Percentiles rank a stretch among this genome's conserved stretches.
Evolutionary conservation across 768 basidiomycete genomes (phyloP).

Genomic region (Trametes sanguinea): DNA sequence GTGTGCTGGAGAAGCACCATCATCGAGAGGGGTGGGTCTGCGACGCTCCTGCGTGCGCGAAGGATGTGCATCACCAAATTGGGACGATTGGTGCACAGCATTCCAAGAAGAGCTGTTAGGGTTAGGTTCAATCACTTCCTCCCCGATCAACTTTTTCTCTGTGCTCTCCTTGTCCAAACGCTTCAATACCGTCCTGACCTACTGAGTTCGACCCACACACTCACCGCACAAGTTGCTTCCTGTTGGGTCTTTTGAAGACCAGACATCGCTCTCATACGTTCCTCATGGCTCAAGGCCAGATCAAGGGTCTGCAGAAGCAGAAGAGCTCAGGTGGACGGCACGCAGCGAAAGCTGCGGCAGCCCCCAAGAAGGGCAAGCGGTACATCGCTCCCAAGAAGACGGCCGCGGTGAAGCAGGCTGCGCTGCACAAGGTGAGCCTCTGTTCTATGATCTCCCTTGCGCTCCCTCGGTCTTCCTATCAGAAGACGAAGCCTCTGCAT

Average conservation of each 20-base stretch:
- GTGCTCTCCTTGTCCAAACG: neutral
- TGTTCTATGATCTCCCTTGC: neutral
- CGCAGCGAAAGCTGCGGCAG: conserved; percentile 65
- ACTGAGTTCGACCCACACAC: too few relatives aligned
- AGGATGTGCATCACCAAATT: neutral
- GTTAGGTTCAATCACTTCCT: conserved; percentile 11
- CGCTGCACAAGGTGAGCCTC: conserved; percentile 69
- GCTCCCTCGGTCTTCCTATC: neutral
- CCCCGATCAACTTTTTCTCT: conserved; percentile 10
- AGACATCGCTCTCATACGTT: neutral
- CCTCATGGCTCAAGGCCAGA: conserved; percentile 81
- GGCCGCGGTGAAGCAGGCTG: conserved; percentile 66
- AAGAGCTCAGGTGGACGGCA: conserved; percentile 54
- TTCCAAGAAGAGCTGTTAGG: neutral
- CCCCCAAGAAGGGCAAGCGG: conserved; percentile 78
- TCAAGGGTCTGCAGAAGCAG: conserved; percentile 66
- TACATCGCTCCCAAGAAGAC: conserved; percentile 83
- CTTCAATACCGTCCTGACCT: neutral
- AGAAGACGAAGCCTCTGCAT: neutral
- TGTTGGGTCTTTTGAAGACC: neutral
- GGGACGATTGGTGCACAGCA: conserved; percentile 9
- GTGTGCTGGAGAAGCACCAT: too few relatives aligned
- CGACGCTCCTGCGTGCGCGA: neutral
- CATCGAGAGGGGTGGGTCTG: neutral
- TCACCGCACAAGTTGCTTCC: too few relatives aligned